Evolutionary conservation across 805 yeast species (phyloP), one percentile per base, ranked within the genome.

Genomic region (Teunomyces aglyptinius): DNA sequence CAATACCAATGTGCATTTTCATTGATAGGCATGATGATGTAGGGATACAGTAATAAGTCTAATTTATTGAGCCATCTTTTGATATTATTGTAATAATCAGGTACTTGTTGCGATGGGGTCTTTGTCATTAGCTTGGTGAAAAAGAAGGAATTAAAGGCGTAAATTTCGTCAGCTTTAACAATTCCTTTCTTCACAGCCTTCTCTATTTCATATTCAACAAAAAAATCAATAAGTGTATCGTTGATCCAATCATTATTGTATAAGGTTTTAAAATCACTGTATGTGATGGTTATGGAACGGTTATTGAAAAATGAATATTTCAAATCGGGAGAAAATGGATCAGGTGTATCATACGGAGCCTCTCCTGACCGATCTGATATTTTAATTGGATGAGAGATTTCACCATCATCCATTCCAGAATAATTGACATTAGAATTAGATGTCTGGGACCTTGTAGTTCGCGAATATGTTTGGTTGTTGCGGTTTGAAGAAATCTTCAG

Each of bases 1-100:
- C 91, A 83, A 59, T 83, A 88, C 99, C 99, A 94, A 67, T 94
- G 99, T 33, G 79, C 71, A 34, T 76, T 77, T 51, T 84, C 87
- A 63, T 89, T 88, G 6, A 94, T 83, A 0, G 99, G 99, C 8
- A 92, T 73, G 2, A 91, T 75, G 2, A 89, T 69, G 56, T 76
- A 81, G 38, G 80, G 76, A 57, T 76, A 83, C 15, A 69, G 71
- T 63, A 82, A 61, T 18, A 73, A 62, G 51, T 89, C 85, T 6
- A 86, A 65, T 52, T 85, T 85, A 38, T 77, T 71, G 8, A 94
- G 79, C 98, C 98, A 94, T 40, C 85, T 75, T 53, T 78, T 80
- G 12, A 89, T 85, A 54, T 83, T 83, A 0, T 68, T 70, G 62
- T 85, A 89, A 54, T 78, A 78, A 46, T 70, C 57, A 2, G 63